Evolutionary conservation across 2,329 filamentous ascomycete genomes (phyloP).

Genomic region (Xylaria sp.): DNA sequence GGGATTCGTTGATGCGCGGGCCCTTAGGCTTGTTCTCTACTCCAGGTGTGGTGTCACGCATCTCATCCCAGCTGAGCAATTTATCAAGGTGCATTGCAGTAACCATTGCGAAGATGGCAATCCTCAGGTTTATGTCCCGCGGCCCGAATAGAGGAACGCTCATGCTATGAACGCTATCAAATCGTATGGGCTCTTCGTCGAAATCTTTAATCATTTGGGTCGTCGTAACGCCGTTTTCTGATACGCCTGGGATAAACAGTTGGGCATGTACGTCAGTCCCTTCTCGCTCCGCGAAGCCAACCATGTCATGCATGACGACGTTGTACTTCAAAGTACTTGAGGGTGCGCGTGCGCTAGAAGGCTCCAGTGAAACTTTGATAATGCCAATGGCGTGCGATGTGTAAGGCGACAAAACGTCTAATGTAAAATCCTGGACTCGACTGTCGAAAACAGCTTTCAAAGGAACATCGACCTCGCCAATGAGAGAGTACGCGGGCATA

Average conservation of each 20-base stretch:
- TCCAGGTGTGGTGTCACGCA: slow-evolving; percentile 77
- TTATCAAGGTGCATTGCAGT: slow-evolving; percentile 96
- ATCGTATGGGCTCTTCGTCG: slow-evolving; percentile 88
- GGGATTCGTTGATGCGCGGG: slow-evolving; percentile 82
- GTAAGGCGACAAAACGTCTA: slow-evolving; percentile 91
- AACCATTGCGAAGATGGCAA: slow-evolving; percentile 90
- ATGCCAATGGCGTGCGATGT: slow-evolving; percentile 91
- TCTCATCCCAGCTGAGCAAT: slow-evolving; percentile 97
- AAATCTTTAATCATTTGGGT: slow-evolving; percentile 95
- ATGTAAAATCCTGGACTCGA: slow-evolving; percentile 88
- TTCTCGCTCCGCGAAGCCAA: slow-evolving; percentile 94
- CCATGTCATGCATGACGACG: slow-evolving; percentile 94
- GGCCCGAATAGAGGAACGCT: slow-evolving; percentile 83
- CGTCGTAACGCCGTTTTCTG: slow-evolving; percentile 89
- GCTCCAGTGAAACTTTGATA: slow-evolving; percentile 87
- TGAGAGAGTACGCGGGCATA: slow-evolving; percentile 88
- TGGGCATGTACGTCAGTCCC: slow-evolving; percentile 95
- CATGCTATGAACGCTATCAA: slow-evolving; percentile 99
- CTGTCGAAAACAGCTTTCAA: slow-evolving; percentile 92
- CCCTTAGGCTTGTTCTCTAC: slow-evolving; percentile 60
- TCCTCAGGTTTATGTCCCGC: slow-evolving; percentile 75
- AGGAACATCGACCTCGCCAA: slow-evolving; percentile 92
- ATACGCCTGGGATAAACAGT: slow-evolving; percentile 91
- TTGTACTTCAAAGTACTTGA: slow-evolving; percentile 96
- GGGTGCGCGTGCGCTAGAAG: slow-evolving; percentile 89